Evolutionary conservation across 441 rosid genomes (phyloP), one percentile per base, ranked within the genome.

Genomic region (Eutrema salsugineum): DNA sequence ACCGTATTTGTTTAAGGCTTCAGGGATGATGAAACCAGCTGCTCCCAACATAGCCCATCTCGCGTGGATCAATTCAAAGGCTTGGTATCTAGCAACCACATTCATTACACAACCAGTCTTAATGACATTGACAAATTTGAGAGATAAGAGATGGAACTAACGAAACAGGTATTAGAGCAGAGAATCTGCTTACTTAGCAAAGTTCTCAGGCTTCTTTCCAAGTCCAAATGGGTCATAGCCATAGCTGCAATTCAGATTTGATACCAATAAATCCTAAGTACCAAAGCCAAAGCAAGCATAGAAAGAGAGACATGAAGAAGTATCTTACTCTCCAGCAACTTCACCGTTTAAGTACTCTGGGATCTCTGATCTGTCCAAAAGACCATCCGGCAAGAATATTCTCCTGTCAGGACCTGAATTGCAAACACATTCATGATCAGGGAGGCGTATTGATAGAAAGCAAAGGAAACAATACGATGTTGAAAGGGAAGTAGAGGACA

Each of bases 1-100:
- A 1, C 99, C 99, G 11, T 72, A 94, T 81, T 94, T 94, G 96
- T 91, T 91, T 48, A 87, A 85, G 42, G 97, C 97, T 82, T 94
- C 99, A 28, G 99, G 99, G 71, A 94, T 90, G 79, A 94, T 84
- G 84, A 79, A 84, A 5, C 97, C 99, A 28, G 99, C 99, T 33
- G 99, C 97, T 56, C 97, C 99, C 47, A 94, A 85, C 99, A 91
- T 90, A 5, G 99, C 99, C 97, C 99, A 91, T 73, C 99, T 88
- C 2, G 82, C 97, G 42, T 91, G 99, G 69, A 91, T 94, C 82
- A 94, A 79, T 81, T 94, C 99, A 71, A 67, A 91, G 46, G 97
- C 96, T 75, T 90, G 99, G 70, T 94, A 93, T 76, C 97, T 92
- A 77, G 77, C 54, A 67, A 47, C 14, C 50, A 77, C 51, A 53